Base-by-base conservation (phyloP, 169 alveolate species). In the Eimeria zaria region DNA sequence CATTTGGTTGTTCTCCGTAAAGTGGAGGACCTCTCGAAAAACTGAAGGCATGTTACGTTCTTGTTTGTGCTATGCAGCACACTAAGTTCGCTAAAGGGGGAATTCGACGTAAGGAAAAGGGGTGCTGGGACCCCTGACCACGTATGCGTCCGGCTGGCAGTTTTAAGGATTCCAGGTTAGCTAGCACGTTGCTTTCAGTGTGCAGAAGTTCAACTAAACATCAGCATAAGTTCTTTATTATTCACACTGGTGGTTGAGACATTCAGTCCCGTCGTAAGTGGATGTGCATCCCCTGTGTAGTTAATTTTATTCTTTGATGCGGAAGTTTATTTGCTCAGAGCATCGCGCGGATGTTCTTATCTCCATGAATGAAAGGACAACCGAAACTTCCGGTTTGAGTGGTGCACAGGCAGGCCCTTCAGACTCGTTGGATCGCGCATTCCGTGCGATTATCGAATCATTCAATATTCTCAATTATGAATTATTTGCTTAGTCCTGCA, bases 341-440 rank as follows among this genome's bases (percentile, higher is more conserved):
- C 94, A 87, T n/a, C 94, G 83, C 60, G 94, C 94, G 81, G 94
- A 87, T 46, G 51, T 87, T 24, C 30, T 87, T 44, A 24, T 87
- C 48, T 87, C 94, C 64, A 87, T 87, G 94, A 87, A 87, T 62
- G 94, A 62, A 64, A 62, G 71, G 16, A 14, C 39, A 36, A 14
- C 24, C 46, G 94, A 87, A 18, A n/a, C 67, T 16, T 7, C 33
- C 30, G 83, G 81, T 6, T 11, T 27, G 7, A 44, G 53, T 78
- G 88, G 64, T 30, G 64, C 67, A 48, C 44, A 78, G 64, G 11
- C 64, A 5, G 48, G 69, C 51, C 20, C 53, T 44, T 39, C 78
- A 87, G 64, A 27, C 33, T 87, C 94, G 30, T 87, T 87, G 41
- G 94, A 87, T 62, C 67, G 22, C 69, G 44, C 64, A 18, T 87